These are phyloP conservation scores for Fusarium sp. DNA, from an alignment of 2,329 filamentous ascomycete species.

Conservation along the genomic window DNA sequence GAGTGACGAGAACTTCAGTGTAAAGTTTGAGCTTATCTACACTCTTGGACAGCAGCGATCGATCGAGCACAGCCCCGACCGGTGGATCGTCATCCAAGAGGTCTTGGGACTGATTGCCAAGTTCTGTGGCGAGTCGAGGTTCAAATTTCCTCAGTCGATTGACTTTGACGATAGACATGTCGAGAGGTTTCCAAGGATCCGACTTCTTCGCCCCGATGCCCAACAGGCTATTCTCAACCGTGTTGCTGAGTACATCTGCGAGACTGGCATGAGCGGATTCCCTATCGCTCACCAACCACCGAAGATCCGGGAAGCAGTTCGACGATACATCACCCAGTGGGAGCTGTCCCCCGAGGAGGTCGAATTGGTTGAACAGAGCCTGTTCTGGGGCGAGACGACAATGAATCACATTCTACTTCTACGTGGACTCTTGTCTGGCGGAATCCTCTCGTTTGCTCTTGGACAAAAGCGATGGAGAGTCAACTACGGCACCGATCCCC, in stretches of 20 bases:
- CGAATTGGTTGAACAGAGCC: slow-evolving; percentile 47
- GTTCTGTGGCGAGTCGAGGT: slow-evolving; percentile 46
- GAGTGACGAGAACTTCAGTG: slow-evolving; percentile 72
- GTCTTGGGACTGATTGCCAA: slow-evolving; percentile 59
- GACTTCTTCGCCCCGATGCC: slow-evolving; percentile 57
- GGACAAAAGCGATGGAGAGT: slow-evolving; percentile 72
- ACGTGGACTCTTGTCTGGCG: slow-evolving; percentile 66
- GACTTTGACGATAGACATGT: slow-evolving; percentile 51
- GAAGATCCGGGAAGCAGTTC: slow-evolving; percentile 47
- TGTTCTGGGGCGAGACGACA: slow-evolving; percentile 52
- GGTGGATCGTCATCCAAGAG: slow-evolving; percentile 68
- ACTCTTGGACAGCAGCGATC: slow-evolving; percentile 66
- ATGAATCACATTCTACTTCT: slow-evolving; percentile 58
- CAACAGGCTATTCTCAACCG: slow-evolving; percentile 43
- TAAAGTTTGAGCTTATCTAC: slow-evolving; percentile 72
- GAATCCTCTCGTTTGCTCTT: slow-evolving; percentile 66
- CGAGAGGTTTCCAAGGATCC: slow-evolving; percentile 60
- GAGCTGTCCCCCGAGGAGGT: slow-evolving; percentile 47
- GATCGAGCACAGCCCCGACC: slow-evolving; percentile 63
- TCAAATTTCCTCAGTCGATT: slow-evolving; percentile 51
- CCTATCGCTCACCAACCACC: slow-evolving; percentile 53
- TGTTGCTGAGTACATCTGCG: slow-evolving; percentile 56
- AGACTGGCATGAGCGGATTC: slow-evolving; percentile 55
- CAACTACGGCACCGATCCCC: slow-evolving; percentile 68
- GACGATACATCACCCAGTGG: slow-evolving; percentile 57